A percentile compares a stretch with the other conserved stretches of the same genome.
These are phyloP conservation scores for Paraphaeosphaeria sporulosa DNA, from an alignment of 2,329 filamentous ascomycete genomes.

Conservation along the genomic window DNA sequence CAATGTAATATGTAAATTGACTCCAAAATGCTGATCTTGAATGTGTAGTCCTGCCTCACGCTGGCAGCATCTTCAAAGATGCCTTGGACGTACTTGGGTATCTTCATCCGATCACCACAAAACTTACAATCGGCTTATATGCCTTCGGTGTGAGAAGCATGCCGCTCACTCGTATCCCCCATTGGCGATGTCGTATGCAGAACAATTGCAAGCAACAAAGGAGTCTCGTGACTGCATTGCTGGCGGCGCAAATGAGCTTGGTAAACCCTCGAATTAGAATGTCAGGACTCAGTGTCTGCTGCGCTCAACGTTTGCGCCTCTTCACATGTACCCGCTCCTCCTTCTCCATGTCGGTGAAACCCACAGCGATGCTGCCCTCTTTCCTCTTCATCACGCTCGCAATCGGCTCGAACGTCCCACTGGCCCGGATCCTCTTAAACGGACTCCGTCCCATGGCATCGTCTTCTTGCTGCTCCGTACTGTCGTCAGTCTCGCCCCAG, in stretches of 20 bases:
- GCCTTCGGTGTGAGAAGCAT: neutral
- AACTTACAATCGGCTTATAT: neutral
- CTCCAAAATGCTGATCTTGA: neutral
- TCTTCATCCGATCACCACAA: neutral
- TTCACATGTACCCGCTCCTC: conserved; percentile 1
- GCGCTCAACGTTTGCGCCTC: conserved; percentile 2
- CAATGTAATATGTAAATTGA: neutral
- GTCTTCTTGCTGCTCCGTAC: conserved; percentile 17
- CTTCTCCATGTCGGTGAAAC: conserved; percentile 1
- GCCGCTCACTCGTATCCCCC: too few species aligned
- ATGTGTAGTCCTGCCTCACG: neutral
- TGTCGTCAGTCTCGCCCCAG: conserved; percentile 25
- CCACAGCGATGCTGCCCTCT: conserved; percentile 15
- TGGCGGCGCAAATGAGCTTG: too few species aligned
- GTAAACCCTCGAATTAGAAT: too few species aligned
- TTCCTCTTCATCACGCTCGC: conserved; percentile 27
- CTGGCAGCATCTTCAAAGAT: neutral
- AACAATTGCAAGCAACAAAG: too few species aligned
- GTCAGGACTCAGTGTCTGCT: too few species aligned
- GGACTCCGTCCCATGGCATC: conserved; percentile 27
- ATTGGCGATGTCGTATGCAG: too few species aligned
- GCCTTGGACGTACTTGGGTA: neutral
- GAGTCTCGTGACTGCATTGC: too few species aligned
- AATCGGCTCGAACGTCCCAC: conserved; percentile 33
- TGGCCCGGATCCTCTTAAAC: conserved; percentile 35